Conservation (phyloP, 768 basidiomycete genomes). For the Tephrocybe rancida region DNA sequence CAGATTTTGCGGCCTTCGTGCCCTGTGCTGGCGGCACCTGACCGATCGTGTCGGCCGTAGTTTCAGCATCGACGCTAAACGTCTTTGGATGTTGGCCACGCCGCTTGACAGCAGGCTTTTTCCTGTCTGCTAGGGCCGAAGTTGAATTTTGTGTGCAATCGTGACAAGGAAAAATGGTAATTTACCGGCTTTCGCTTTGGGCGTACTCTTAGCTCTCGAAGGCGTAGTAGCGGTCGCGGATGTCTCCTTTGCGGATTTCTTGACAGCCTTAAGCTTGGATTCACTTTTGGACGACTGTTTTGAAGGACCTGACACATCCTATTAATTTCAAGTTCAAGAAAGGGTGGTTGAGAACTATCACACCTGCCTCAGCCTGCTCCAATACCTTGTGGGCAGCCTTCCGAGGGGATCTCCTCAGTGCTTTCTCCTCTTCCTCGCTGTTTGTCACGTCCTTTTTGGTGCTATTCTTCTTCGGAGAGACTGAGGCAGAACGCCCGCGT, state of each 20-base stretch:
- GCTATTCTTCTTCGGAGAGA: constrained; percentile 28
- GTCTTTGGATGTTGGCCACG: constrained; percentile 17
- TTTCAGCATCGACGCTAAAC: not conserved
- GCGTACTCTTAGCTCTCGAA: constrained; percentile 11
- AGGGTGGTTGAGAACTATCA: not conserved
- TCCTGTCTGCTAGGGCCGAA: not conserved
- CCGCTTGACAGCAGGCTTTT: constrained; percentile 14
- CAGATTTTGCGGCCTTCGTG: too few species aligned
- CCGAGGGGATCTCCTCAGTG: constrained; percentile 16
- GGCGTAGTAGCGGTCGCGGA: not conserved
- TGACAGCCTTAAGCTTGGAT: not conserved
- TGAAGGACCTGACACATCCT: constrained; percentile 6
- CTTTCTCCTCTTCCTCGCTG: not conserved
- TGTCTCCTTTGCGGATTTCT: not conserved
- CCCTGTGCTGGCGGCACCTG: not conserved
- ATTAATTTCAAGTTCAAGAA: not conserved
- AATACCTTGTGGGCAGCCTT: constrained; percentile 6
- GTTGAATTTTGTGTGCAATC: not conserved
- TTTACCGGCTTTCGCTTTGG: constrained; percentile 10
- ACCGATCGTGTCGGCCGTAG: not conserved
- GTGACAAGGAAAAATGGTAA: not conserved
- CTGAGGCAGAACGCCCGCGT: constrained; percentile 28
- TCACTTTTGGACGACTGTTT: not conserved
- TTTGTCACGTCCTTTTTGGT: not conserved
- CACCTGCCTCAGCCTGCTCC: constrained; percentile 11